A percentile compares a stretch with the other conserved stretches of the same genome.
Conservation (phyloP, 202 grass and related monocot genomes). For the Brachypodium distachyon region DNA sequence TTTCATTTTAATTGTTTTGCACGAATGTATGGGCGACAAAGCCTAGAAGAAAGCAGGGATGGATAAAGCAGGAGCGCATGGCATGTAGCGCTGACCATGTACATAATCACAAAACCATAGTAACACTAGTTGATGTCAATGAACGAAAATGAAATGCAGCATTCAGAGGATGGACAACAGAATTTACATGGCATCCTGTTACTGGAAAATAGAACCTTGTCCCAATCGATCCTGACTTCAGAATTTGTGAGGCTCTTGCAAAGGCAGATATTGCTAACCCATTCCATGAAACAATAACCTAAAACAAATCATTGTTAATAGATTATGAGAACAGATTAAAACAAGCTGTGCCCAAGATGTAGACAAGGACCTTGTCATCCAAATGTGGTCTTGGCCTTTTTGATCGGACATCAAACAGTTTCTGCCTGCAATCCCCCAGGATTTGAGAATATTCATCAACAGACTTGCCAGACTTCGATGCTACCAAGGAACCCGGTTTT, state of each 20-base stretch:
- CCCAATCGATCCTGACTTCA: constrained; percentile 39
- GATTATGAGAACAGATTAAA: constrained; percentile 1
- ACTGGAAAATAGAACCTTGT: constrained; percentile 60
- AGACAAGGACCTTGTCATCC: constrained; percentile 75
- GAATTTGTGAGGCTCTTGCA: constrained; percentile 82
- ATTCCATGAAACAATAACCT: constrained; percentile 99
- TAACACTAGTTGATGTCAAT: not conserved
- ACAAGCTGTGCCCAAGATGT: not conserved
- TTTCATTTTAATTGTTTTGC: not conserved
- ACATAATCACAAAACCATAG: not conserved
- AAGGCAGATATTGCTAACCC: constrained; percentile 86
- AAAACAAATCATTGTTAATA: constrained; percentile 10
- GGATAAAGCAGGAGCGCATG: not conserved
- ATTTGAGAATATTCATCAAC: constrained; percentile 73
- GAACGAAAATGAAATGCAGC: constrained; percentile 10
- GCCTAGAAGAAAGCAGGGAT: not conserved
- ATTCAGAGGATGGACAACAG: not conserved
- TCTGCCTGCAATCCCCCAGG: constrained; percentile 55
- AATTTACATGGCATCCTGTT: constrained; percentile 50
- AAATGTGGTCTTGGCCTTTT: constrained; percentile 84
- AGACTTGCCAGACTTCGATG: constrained; percentile 61
- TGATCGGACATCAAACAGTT: constrained; percentile 51
- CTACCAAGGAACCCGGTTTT: constrained; percentile 46
- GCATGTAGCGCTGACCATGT: not conserved
- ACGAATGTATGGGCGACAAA: not conserved